Conservation (phyloP, 768 basidiomycete species). For the Trametes gibbosa region DNA sequence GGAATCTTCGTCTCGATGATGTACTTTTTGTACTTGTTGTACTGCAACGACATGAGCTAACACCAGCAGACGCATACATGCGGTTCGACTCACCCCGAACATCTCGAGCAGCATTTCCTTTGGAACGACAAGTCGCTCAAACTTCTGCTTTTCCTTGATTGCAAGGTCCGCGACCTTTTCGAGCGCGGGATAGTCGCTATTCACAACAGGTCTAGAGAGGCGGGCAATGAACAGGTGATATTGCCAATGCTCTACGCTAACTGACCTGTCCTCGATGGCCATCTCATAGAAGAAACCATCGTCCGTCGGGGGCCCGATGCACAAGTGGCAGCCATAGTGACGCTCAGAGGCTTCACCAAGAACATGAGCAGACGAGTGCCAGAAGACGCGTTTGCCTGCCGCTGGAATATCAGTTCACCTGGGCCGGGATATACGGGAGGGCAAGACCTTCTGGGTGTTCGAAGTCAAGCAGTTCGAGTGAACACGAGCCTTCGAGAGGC, state of each 20-base stretch:
- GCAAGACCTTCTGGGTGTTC: slow-evolving; percentile 78
- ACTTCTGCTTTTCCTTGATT: slow-evolving; percentile 96
- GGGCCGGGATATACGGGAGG: neutral
- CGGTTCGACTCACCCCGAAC: slow-evolving; percentile 67
- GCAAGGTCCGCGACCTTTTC: slow-evolving; percentile 87
- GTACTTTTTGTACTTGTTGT: slow-evolving; percentile 98
- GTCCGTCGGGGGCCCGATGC: slow-evolving; percentile 94
- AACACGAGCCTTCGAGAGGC: slow-evolving; percentile 83
- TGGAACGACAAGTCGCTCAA: slow-evolving; percentile 88
- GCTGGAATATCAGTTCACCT: neutral
- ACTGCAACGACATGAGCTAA: slow-evolving; percentile 47
- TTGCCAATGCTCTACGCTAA: no score
- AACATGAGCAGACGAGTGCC: slow-evolving; percentile 99
- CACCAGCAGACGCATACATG: slow-evolving; percentile 3
- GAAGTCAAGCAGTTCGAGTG: slow-evolving; percentile 86
- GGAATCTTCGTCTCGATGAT: slow-evolving; percentile 94
- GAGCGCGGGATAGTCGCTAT: slow-evolving; percentile 80
- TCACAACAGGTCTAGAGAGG: slow-evolving; percentile 61
- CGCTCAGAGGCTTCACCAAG: slow-evolving; percentile 95
- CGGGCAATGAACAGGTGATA: neutral
- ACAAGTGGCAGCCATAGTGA: slow-evolving; percentile 96
- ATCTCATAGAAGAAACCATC: slow-evolving; percentile 99
- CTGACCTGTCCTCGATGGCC: slow-evolving; percentile 79
- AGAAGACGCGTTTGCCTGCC: slow-evolving; percentile 90
- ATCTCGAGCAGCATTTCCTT: slow-evolving; percentile 96